phyloP scores from a whole-genome alignment of 176 grass and related monocot genomes.

The Avena atlantica region DNA sequence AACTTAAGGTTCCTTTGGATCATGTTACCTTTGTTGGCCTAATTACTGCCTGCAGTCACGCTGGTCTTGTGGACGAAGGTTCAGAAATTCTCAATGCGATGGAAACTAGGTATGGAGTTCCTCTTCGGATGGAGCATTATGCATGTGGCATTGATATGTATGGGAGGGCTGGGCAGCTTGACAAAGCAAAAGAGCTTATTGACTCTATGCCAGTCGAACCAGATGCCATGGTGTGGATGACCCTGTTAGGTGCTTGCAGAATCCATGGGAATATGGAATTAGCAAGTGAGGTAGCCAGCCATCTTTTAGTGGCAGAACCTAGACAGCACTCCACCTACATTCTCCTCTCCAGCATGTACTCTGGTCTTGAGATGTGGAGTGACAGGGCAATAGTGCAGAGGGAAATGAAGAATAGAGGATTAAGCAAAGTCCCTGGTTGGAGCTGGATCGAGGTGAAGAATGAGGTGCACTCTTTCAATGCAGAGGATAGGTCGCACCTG shows the following conservation, averaged over 20 bases:
- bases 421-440: slow-evolving; percentile 79
- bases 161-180: slow-evolving; percentile 65
- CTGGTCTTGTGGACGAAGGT: slow-evolving; percentile 64
- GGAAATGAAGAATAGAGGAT: slow-evolving; percentile 63
- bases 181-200: slow-evolving; percentile 66
- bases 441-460: slow-evolving; percentile 78
- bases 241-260: slow-evolving; percentile 72
- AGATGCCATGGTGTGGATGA: slow-evolving; percentile 78
- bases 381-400: slow-evolving; percentile 63
- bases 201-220: slow-evolving; percentile 73
- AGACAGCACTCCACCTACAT: slow-evolving; percentile 70
- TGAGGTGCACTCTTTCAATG: slow-evolving; percentile 69
- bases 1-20: slow-evolving; percentile 51
- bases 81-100: slow-evolving; percentile 56
- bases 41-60: slow-evolving; percentile 67
- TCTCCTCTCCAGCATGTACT: slow-evolving; percentile 65
- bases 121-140: slow-evolving; percentile 73
- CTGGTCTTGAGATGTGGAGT: slow-evolving; percentile 72
- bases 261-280: slow-evolving; percentile 64
- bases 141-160: slow-evolving; percentile 73
- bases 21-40: slow-evolving; percentile 71
- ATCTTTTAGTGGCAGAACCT: slow-evolving; percentile 53
- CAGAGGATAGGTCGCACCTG: slow-evolving; percentile 61
- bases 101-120: slow-evolving; percentile 52
- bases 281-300: slow-evolving; percentile 51